Evolutionary conservation across 2,329 filamentous ascomycete species (phyloP).

Genomic region (Emmonsiellopsis sp.): DNA sequence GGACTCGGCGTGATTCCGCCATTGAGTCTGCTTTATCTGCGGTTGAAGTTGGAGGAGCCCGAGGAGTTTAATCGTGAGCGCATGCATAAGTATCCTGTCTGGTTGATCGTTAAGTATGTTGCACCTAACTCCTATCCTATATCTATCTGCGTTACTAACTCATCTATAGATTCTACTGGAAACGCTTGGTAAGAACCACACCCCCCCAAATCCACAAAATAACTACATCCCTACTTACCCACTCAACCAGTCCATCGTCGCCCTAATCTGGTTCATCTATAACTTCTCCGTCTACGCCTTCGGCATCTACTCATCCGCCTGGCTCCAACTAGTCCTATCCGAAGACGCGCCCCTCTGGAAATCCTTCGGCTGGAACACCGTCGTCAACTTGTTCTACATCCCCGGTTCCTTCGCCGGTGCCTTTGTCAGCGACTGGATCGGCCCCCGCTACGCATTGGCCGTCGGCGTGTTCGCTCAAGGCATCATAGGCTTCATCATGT

Average conservation of each 20-base stretch:
- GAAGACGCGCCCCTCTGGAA: constrained; percentile 57
- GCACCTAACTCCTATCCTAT: constrained; percentile 20
- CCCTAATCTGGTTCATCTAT: constrained; percentile 77
- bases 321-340: constrained; percentile 52
- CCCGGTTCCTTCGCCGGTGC: constrained; percentile 73
- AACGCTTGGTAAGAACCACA: constrained; percentile 45
- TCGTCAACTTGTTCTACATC: constrained; percentile 83
- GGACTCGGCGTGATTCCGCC: constrained; percentile 74
- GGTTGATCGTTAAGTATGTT: constrained; percentile 40
- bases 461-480: constrained; percentile 65
- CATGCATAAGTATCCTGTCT: constrained; percentile 53
- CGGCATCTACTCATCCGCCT: constrained; percentile 68
- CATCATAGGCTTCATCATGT: constrained; percentile 80
- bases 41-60: constrained; percentile 65
- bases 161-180: constrained; percentile 61
- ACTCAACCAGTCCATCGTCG: constrained; percentile 45
- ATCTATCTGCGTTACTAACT: constrained; percentile 45
- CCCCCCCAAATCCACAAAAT: not conserved
- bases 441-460: constrained; percentile 65
- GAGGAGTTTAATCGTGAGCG: constrained; percentile 65
- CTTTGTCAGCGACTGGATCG: constrained; percentile 67
- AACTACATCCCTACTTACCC: constrained; percentile 2
- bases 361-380: constrained; percentile 77
- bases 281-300: constrained; percentile 82
- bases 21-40: constrained; percentile 59